Evolutionary conservation across 306 rosid genomes (phyloP), one percentile per base, ranked within the genome.

Genomic region (Abrus pulchellus): DNA sequence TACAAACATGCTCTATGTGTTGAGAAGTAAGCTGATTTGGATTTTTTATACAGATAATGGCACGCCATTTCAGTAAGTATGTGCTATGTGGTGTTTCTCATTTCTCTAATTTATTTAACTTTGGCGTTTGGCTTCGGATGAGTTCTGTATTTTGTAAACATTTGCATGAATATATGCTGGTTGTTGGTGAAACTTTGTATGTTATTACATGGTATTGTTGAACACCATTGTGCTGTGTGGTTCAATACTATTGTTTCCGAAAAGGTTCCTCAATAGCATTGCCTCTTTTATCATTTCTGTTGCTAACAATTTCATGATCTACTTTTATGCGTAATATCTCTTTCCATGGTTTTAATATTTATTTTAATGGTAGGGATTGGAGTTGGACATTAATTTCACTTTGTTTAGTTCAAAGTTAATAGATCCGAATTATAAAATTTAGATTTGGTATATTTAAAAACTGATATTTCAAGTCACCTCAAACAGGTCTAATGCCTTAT

Each of bases 31-130:
- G 56, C 64, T 91, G 10, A 74, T 92, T 56, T 79, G 92, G 80
- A 59, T 92, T 44, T 89, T 84, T 50, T 71, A 87, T 32, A 86
- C 93, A 11, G 53, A 84, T 40, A 85, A 82, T 73, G 92, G 94
- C 68, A 83, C 86, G 14, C 66, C 81, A 57, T 87, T 92, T 64
- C 91, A 88, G 97, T 92, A 65, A 88, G 97, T 92, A 65, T n/a
- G 53, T 63, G 50, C 93, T 87, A 69, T 4, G 54, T 45, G 62
- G 13, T 57, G 36, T 34, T 4, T 67, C 12, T 5, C 3, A 11
- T 20, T 74, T 27, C 45, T 11, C 3, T 6, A 45, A 6, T 49
- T 49, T 38, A 9, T 14, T 41, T 41, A 41, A 65, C 33, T 38
- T 65, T 20, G 12, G 7, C 29, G 13, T 41, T 80, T 63, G 14